Percentiles rank a stretch among this genome's conserved stretches.
These are phyloP conservation scores for Saitozyma sp. DNA, from an alignment of 768 basidiomycete species.

Conservation along the genomic window DNA sequence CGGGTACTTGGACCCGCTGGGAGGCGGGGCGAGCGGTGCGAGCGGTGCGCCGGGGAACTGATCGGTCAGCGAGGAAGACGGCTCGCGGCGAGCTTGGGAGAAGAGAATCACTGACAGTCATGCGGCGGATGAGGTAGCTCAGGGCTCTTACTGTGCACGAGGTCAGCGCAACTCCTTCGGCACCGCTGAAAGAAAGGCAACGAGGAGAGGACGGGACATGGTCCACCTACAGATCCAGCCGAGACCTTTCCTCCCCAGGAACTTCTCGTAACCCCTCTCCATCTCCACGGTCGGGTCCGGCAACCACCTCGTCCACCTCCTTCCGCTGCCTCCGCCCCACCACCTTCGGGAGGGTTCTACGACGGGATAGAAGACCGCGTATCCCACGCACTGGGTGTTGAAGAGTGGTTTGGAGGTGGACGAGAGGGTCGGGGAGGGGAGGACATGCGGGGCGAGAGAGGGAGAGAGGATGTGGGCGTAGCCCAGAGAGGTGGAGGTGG, in stretches of 20 bases:
- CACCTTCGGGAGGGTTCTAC: not conserved
- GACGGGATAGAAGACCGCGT: constrained; percentile 36
- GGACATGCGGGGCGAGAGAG: constrained; percentile 14
- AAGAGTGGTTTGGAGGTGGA: constrained; percentile 14
- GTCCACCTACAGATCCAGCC: constrained; percentile 24
- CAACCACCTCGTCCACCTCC: constrained; percentile 26
- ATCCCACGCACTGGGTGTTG: constrained; percentile 22
- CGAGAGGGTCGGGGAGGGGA: constrained; percentile 15
- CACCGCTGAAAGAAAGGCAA: not conserved
- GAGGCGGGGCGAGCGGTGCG: constrained; percentile 6
- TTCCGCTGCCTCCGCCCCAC: constrained; percentile 10
- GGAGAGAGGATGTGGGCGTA: constrained; percentile 25
- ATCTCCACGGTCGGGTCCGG: constrained; percentile 27
- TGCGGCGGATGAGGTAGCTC: constrained; percentile 20
- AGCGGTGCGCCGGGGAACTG: constrained; percentile 22
- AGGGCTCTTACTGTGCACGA: constrained; percentile 15
- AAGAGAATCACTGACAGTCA: constrained; percentile 21
- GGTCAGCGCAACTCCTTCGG: constrained; percentile 3
- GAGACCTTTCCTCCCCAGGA: constrained; percentile 22
- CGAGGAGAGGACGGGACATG: not conserved
- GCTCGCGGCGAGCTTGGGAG: not conserved
- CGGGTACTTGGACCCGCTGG: constrained; percentile 51
- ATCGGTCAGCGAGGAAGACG: not conserved
- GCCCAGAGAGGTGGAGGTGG: constrained; percentile 24
- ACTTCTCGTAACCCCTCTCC: constrained; percentile 35